Evolutionary conservation across 306 rosid species (phyloP), one percentile per base, ranked within the genome.

Genomic region (cucumber (Cucumis sativus)): DNA sequence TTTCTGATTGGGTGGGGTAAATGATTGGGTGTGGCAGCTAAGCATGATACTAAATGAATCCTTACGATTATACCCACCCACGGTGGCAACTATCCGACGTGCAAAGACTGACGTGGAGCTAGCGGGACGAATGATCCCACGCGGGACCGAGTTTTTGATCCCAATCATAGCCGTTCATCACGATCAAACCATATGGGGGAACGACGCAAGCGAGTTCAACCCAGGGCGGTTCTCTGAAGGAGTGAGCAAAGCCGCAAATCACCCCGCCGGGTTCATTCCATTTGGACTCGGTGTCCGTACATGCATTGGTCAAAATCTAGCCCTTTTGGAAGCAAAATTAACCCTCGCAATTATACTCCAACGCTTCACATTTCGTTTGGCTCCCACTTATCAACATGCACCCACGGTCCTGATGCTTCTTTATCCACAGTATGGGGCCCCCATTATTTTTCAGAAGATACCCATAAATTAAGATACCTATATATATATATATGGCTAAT

Each of bases 91-190:
- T 0, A 91, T 96, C 56, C 4, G 99, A 74, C 87, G 94, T 75
- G 84, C 99, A 0, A 96, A 88, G 76, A 70, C 81, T 0, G 98
- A 92, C 3, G 96, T 89, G 30, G 92, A 96, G 13, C 82, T 96
- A 1, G 98, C 98, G 1, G 87, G 81, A 0, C 87, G 86, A 81
- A 85, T 84, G 81, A 85, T 96, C 73, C 99, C 98, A 0, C 84
- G 91, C 0, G 99, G 98, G 11, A 92, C 97, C 1, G 99, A 96
- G 82, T 88, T 96, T 0, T 21, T 96, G 30, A 81, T 96, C 59
- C 98, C 98, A 41, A 96, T 96, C 89, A 28, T 96, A 10, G 99
- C 98, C 79, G 89, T 96, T 41, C 99, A 96, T 85, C 99, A 96
- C 7, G 99, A 96, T 80, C 90, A 54, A 15, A 74, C 82, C 0